phyloP scores from a whole-genome alignment of 805 yeast genomes.

The Metschnikowia chrysomelidarum region DNA sequence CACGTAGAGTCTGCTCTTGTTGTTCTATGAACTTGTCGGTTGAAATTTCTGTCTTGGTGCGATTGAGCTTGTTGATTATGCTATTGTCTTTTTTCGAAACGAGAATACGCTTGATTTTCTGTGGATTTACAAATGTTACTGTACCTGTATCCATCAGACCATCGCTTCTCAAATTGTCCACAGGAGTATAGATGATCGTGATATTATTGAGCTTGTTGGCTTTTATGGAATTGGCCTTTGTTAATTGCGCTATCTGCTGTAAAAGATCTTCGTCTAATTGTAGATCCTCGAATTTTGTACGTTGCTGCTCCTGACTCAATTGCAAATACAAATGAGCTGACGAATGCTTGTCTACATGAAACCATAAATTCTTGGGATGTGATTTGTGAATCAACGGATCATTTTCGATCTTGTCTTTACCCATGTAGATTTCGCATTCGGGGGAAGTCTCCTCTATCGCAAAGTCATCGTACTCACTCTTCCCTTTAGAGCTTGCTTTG shows the following conservation, averaged over 20 bases:
- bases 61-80: constrained; percentile 58
- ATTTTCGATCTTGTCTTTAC: constrained; percentile 70
- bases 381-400: constrained; percentile 56
- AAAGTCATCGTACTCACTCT: constrained; percentile 19
- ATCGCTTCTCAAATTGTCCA: constrained; percentile 63
- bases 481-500: constrained; percentile 12
- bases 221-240: constrained; percentile 74
- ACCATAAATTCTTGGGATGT: constrained; percentile 69
- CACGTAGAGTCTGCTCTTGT: constrained; percentile 30
- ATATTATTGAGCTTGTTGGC: constrained; percentile 70
- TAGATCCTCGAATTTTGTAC: constrained; percentile 41
- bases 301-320: constrained; percentile 44
- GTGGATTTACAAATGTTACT: constrained; percentile 65
- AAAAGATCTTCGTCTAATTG: constrained; percentile 44
- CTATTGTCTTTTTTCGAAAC: constrained; percentile 58
- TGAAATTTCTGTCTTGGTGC: constrained; percentile 56
- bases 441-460: constrained; percentile 11
- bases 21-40: constrained; percentile 43
- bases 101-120: constrained; percentile 49
- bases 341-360: constrained; percentile 73
- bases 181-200: constrained; percentile 70
- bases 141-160: constrained; percentile 78
- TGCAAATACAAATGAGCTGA: constrained; percentile 77
- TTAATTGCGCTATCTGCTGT: constrained; percentile 57
- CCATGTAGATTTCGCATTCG: constrained; percentile 51